Evolutionary conservation across 2,329 filamentous ascomycete genomes (phyloP), one percentile per base, ranked within the genome.

Genomic region (Saccharata proteae): DNA sequence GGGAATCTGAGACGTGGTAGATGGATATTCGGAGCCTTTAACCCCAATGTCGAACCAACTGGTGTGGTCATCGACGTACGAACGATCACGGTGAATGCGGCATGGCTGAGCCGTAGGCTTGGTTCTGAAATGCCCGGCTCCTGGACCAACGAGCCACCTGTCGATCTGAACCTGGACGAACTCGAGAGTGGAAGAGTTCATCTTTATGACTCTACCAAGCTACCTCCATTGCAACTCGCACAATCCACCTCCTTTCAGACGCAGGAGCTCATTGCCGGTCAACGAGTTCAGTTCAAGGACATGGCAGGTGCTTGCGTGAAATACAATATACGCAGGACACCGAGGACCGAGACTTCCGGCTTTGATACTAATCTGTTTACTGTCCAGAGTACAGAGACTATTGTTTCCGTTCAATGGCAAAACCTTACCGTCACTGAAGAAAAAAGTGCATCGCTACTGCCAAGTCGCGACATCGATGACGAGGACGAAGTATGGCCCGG

Each of bases 311-410:
- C 69, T 5, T 58, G 59, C 15, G 47, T 58, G 21, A 74, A 71
- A 40, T 74, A 74, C 41, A 56, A 51, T 22, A 48, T 70, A 24
- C 49, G 52, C 10, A 54, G 54, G 13, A 58, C 71, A 16, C 53
- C 64, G 15, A 49, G 60, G 7, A 58, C 58, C 3, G 55, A 64
- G 14, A 64, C 61, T 6, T 52, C 65, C 23, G 70, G 69, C 2
- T 72, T 67, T 43, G 71, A 77, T 40, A 48, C 74, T 39, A 75
- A 76, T 37, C 59, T 71, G 3, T 72, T 66, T 40, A 57, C 63
- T 9, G 55, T 75, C 30, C 53, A 63, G 30, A 55, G 57, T 18
- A 65, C 63, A 8, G 54, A 53, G 13, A 67, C 67, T 3, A 50
- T 54, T n/a, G 63, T 65, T 9, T 63, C 54, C 2, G 64, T 76